Evolutionary conservation across 2,329 filamentous ascomycete genomes (phyloP).

Genomic region (Graphilbum sp.): DNA sequence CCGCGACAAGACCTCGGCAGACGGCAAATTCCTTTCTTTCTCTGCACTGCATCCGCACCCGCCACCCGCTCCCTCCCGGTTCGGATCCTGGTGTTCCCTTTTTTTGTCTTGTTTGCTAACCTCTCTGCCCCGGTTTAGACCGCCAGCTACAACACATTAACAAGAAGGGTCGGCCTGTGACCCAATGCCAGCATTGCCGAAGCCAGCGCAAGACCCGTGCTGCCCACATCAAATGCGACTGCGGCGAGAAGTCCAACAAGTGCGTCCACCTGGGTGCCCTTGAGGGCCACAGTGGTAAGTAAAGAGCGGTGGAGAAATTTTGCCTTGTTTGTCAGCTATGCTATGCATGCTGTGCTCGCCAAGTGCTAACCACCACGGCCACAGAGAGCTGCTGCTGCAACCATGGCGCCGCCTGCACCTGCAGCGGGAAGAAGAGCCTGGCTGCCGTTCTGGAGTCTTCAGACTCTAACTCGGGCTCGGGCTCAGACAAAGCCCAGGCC

Average conservation of each 20-base stretch:
- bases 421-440: conserved; percentile 47
- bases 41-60: not conserved
- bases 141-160: conserved; percentile 87
- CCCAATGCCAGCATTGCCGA: conserved; percentile 95
- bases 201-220: conserved; percentile 89
- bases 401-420: conserved; percentile 51
- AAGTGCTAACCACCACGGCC: conserved; percentile 5
- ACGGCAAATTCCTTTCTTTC: too few relatives aligned
- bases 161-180: conserved; percentile 93
- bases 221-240: conserved; percentile 92
- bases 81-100: not conserved
- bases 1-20: not conserved
- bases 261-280: conserved; percentile 41
- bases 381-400: conserved; percentile 54
- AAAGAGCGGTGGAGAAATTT: too few relatives aligned
- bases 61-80: not conserved
- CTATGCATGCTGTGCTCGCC: not conserved
- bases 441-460: conserved; percentile 42
- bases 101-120: not conserved
- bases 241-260: conserved; percentile 76
- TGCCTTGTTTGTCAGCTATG: too few relatives aligned
- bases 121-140: conserved; percentile 44
- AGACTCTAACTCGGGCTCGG: conserved; percentile 22
- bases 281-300: conserved; percentile 43
- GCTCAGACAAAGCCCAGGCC: not conserved